Evolutionary conservation across 2,329 filamentous ascomycete species (phyloP).

Genomic region (Bipolaris sorokiniana): DNA sequence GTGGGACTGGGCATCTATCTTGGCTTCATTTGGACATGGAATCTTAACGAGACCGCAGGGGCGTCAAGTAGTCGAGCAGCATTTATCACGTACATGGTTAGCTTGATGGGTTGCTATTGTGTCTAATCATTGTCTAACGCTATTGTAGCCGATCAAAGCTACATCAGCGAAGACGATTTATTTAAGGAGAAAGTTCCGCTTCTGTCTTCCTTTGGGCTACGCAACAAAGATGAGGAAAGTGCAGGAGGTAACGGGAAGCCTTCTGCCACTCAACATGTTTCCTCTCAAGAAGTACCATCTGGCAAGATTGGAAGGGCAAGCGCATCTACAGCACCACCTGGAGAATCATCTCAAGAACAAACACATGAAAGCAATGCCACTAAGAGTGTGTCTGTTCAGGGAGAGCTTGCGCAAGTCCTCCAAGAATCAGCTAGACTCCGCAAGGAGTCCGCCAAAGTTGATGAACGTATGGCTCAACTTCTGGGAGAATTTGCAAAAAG

Average conservation of each 20-base stretch:
- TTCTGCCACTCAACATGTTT: neutral
- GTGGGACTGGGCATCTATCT: constrained; percentile 1
- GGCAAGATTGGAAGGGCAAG: too few species aligned
- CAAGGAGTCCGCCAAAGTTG: neutral
- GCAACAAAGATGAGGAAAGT: neutral
- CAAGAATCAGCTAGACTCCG: neutral
- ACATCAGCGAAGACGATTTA: neutral
- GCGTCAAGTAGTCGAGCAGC: neutral
- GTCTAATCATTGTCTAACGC: neutral
- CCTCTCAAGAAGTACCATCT: neutral
- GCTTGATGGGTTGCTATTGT: neutral
- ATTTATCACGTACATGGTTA: neutral
- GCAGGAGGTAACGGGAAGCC: neutral
- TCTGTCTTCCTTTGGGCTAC: neutral
- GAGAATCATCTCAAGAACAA: neutral
- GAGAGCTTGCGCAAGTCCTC: neutral
- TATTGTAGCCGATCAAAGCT: neutral
- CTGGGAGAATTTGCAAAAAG: neutral
- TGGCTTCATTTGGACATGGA: constrained; percentile 1
- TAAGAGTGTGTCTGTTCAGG: neutral
- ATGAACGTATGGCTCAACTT: neutral
- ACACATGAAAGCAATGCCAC: neutral
- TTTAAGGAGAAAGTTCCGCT: neutral
- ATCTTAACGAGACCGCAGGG: neutral
- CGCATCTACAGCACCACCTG: neutral